phyloP scores from a whole-genome alignment of 2,329 filamentous ascomycete species.

The Monosporascus sp. region DNA sequence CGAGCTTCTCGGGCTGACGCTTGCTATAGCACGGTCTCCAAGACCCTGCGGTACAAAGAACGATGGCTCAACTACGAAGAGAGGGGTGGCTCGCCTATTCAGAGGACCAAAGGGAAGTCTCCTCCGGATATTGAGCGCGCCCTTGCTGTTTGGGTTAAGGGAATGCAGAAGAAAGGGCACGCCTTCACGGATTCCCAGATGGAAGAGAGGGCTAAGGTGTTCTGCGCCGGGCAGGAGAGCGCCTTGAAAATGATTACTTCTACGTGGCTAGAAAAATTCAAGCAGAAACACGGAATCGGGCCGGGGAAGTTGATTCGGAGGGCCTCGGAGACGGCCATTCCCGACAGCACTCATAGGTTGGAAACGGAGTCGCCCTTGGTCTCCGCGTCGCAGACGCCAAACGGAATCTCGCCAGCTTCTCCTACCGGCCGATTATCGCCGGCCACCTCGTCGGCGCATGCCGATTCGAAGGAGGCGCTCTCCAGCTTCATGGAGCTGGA shows the following conservation, averaged over 20 bases:
- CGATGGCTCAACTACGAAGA: conserved; percentile 84
- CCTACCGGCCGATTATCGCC: conserved; percentile 60
- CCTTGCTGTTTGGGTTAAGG: conserved; percentile 79
- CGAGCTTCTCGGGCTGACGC: conserved; percentile 21
- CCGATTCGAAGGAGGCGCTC: conserved; percentile 60
- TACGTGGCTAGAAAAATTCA: conserved; percentile 91
- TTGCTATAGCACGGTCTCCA: conserved; percentile 82
- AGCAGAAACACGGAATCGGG: conserved; percentile 69
- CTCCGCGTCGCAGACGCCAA: conserved; percentile 57
- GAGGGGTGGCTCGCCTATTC: conserved; percentile 72
- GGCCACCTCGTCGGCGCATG: conserved; percentile 65
- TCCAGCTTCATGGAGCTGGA: conserved; percentile 57
- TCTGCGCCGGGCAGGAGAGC: conserved; percentile 68
- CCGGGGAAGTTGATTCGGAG: conserved; percentile 47
- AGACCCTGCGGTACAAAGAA: conserved; percentile 90
- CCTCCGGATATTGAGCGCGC: conserved; percentile 84
- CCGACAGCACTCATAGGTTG: conserved; percentile 53
- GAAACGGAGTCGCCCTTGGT: conserved; percentile 48
- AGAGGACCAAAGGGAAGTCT: conserved; percentile 77
- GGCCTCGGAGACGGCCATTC: conserved; percentile 65
- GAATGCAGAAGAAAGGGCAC: conserved; percentile 70
- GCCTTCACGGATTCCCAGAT: conserved; percentile 76
- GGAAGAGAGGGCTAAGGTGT: conserved; percentile 76
- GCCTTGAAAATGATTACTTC: conserved; percentile 66
- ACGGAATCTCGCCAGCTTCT: conserved; percentile 67